Evolutionary conservation across 106 monocot species (phyloP).

Genomic region (Acorus gramineus): DNA sequence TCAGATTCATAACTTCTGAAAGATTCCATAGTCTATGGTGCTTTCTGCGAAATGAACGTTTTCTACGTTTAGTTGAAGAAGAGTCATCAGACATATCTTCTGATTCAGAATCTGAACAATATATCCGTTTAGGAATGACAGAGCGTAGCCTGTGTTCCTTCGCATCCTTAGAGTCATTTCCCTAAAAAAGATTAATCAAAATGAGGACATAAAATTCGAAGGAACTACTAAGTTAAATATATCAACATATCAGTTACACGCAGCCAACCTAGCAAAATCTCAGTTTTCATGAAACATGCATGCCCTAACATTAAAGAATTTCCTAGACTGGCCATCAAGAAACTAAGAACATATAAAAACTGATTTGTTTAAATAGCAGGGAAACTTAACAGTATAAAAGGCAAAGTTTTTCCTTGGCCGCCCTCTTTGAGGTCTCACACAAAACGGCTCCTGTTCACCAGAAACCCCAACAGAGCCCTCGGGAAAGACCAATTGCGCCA

Average conservation of each 20-base stretch:
- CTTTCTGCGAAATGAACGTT: slow-evolving; percentile 25
- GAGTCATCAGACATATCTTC: slow-evolving; percentile 14
- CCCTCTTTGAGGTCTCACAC: slow-evolving; percentile 11
- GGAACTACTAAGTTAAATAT: no score
- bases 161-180: slow-evolving; percentile 7
- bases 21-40: slow-evolving; percentile 48
- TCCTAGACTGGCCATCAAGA: no score
- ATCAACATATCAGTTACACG: no score
- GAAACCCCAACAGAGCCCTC: not conserved
- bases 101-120: slow-evolving; percentile 14
- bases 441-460: slow-evolving; percentile 4
- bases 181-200: not conserved
- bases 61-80: not conserved
- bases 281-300: no score
- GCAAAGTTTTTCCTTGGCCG: slow-evolving; percentile 18
- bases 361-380: no score
- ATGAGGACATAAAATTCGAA: no score
- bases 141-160: slow-evolving; percentile 1
- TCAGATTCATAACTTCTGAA: slow-evolving; percentile 44
- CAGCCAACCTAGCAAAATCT: no score
- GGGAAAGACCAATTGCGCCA: not conserved
- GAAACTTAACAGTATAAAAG: not conserved
- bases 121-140: not conserved
- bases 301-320: no score
- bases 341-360: no score